These are phyloP conservation scores for Brassica rapa DNA, from an alignment of 345 rosid genomes.

Conservation along the genomic window DNA sequence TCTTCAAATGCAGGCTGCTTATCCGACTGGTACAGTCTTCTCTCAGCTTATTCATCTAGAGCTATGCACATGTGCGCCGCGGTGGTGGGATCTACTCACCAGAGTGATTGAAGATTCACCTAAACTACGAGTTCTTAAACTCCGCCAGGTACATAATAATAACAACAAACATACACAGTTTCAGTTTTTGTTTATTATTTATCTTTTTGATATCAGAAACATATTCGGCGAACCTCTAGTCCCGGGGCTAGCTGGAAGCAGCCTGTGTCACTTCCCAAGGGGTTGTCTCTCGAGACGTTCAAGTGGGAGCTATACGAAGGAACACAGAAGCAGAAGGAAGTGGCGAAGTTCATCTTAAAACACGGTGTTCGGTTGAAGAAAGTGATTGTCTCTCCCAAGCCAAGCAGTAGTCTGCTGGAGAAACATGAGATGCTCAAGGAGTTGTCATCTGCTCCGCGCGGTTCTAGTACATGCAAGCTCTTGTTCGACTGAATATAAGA, in stretches of 20 bases:
- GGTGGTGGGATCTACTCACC: conserved; percentile 39
- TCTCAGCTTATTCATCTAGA: conserved; percentile 36
- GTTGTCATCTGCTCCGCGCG: conserved; percentile 28
- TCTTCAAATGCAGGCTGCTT: conserved; percentile 36
- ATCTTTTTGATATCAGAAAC: conserved; percentile 23
- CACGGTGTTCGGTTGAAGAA: conserved; percentile 25
- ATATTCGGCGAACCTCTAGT: conserved; percentile 28
- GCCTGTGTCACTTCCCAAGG: conserved; percentile 20
- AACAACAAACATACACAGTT: background rate
- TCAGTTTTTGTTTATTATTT: background rate
- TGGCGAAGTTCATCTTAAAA: conserved; percentile 26
- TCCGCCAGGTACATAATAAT: conserved; percentile 31
- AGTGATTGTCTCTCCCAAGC: conserved; percentile 25
- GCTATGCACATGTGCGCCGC: conserved; percentile 40
- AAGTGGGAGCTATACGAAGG: conserved; percentile 40
- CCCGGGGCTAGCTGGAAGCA: conserved; percentile 28
- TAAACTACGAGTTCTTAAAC: conserved; percentile 33
- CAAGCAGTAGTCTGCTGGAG: conserved; percentile 24
- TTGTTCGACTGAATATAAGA: conserved; percentile 25
- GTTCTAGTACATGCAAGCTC: conserved; percentile 36
- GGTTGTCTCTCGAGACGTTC: conserved; percentile 31
- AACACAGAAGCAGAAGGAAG: conserved; percentile 35
- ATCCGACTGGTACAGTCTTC: conserved; percentile 32
- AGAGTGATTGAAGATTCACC: conserved; percentile 34
- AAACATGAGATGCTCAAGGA: conserved; percentile 44